A percentile compares a stretch with the other conserved stretches of the same genome.
These are phyloP conservation scores for Pisolithus albus DNA, from an alignment of 768 basidiomycete species.

Conservation along the genomic window DNA sequence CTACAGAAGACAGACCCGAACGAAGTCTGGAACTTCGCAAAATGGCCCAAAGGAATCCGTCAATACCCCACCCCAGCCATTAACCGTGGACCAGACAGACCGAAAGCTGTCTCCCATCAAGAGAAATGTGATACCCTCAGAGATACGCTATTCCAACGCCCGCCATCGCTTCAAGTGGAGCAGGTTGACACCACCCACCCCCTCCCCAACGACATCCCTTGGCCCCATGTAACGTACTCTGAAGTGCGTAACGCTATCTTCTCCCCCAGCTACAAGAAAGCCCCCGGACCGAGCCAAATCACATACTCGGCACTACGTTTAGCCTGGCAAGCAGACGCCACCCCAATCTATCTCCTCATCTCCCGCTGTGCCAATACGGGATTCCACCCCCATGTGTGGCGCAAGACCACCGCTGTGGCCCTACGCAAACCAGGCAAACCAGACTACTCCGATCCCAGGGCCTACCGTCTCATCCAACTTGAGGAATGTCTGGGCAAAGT, in stretches of 20 bases:
- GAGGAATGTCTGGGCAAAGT: no score
- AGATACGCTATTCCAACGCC: not conserved
- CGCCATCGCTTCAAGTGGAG: constrained; percentile 1
- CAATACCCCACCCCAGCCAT: not conserved
- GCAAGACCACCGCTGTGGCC: constrained; percentile 24
- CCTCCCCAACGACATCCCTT: not conserved
- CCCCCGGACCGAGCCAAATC: not conserved
- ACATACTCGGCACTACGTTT: not conserved
- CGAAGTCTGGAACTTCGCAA: not conserved
- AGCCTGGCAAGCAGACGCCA: not conserved
- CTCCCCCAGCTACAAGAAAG: not conserved
- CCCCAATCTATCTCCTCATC: not conserved
- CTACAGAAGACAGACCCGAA: not conserved
- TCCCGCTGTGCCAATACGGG: not conserved
- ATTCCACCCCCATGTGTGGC: constrained; percentile 9
- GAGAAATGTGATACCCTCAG: not conserved
- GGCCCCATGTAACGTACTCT: not conserved
- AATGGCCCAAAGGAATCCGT: not conserved
- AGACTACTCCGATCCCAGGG: no score
- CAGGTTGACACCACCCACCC: not conserved
- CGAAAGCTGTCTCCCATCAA: not conserved
- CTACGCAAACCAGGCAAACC: constrained; percentile 19
- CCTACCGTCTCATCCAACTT: no score
- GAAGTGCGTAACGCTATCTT: not conserved
- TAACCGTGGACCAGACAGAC: not conserved